phyloP scores from a whole-genome alignment of 73 alveolate genomes.

The Symbiodinium natans region DNA sequence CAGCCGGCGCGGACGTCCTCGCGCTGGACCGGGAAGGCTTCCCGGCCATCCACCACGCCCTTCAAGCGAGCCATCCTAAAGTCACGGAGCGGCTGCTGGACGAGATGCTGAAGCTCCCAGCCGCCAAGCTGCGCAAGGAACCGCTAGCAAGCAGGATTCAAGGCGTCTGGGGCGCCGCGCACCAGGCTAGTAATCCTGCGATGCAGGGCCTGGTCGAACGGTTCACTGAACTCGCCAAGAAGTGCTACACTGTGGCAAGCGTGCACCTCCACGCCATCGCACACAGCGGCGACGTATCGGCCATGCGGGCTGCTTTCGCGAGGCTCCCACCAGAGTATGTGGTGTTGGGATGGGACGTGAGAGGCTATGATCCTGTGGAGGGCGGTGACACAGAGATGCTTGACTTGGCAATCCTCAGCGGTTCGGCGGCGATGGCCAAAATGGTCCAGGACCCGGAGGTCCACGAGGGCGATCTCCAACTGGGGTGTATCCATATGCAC shows the following conservation, averaged over 20 bases:
- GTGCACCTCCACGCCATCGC: conserved; percentile 4
- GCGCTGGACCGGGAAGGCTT: not conserved
- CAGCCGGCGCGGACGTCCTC: not conserved
- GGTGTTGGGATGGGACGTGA: not conserved
- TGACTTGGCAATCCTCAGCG: conserved; percentile 1
- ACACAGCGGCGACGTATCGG: not conserved
- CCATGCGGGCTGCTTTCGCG: not conserved
- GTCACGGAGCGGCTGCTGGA: not conserved
- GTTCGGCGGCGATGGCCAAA: conserved; percentile 1
- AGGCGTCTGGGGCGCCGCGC: not conserved
- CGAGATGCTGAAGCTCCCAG: not conserved
- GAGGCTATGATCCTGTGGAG: too few relatives aligned
- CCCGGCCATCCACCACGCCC: conserved; percentile 11
- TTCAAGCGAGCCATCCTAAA: not conserved
- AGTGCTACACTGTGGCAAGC: not conserved
- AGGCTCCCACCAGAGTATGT: not conserved
- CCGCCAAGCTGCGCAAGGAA: not conserved
- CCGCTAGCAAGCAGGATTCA: not conserved
- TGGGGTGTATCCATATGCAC: not conserved
- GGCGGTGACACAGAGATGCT: not conserved
- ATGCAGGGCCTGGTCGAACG: not conserved
- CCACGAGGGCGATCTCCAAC: not conserved
- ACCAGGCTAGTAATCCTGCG: not conserved
- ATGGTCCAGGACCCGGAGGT: not conserved
- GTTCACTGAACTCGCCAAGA: not conserved